These are phyloP conservation scores for Panaeolus papilionaceus DNA, from an alignment of 768 basidiomycete species.

Conservation along the genomic window DNA sequence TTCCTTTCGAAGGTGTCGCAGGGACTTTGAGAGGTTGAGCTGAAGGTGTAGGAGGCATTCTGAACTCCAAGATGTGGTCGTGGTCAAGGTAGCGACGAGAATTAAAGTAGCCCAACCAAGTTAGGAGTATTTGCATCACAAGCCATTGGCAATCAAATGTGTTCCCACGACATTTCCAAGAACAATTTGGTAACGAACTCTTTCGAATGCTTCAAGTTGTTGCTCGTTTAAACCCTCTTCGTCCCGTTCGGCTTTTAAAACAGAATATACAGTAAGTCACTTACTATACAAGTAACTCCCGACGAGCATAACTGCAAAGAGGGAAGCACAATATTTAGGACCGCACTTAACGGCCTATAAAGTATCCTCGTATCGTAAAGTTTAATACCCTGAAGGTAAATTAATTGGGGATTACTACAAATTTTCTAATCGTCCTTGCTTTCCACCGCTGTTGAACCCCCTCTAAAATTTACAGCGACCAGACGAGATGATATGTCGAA, in stretches of 20 bases:
- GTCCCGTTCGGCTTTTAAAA: not conserved
- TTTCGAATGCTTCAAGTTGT: too few relatives aligned
- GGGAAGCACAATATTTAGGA: not conserved
- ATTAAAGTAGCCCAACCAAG: not conserved
- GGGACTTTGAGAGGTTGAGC: constrained; percentile 75
- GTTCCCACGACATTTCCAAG: not conserved
- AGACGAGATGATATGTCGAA: not conserved
- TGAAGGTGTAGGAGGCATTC: constrained; percentile 48
- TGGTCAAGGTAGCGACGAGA: not conserved
- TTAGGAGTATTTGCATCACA: constrained; percentile 9
- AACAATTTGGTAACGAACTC: too few relatives aligned
- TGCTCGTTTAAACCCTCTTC: not conserved
- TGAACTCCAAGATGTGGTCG: not conserved
- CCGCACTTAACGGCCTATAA: constrained; percentile 3
- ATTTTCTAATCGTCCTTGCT: not conserved
- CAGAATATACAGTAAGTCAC: not conserved
- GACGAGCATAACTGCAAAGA: constrained; percentile 4
- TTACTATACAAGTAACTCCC: not conserved
- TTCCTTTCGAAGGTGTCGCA: constrained; percentile 56
- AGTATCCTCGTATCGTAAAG: not conserved
- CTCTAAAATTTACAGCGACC: not conserved
- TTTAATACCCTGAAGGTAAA: constrained; percentile 10
- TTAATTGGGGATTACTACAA: not conserved
- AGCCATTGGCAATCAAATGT: not conserved
- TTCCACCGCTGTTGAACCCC: not conserved